Conservation (phyloP, 78 protist species). For the Monosiga brevicollis region DNA sequence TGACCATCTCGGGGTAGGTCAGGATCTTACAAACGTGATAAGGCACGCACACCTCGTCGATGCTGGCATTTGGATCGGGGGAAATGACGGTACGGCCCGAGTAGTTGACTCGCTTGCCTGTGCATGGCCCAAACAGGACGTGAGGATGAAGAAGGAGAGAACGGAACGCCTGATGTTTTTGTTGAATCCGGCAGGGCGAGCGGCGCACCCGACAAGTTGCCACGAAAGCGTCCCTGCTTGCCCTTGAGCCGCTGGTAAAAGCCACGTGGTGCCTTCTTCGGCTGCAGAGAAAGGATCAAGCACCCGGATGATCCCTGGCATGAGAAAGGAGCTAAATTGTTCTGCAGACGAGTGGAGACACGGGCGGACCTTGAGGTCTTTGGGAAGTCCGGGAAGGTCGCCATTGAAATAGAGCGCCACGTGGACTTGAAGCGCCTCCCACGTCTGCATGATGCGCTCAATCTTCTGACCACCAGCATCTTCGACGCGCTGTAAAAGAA, state of each 20-base stretch:
- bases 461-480: neutral
- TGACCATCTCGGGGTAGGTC: constrained; percentile 94
- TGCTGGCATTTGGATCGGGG: constrained; percentile 97
- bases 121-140: no score
- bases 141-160: no score
- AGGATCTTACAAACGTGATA: constrained; percentile 69
- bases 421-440: constrained; percentile 77
- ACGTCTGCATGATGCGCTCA: constrained; percentile 35
- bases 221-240: constrained; percentile 94
- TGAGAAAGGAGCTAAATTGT: no score
- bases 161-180: no score
- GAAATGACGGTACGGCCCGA: constrained; percentile 98
- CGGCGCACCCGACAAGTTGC: constrained; percentile 85
- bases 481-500: neutral
- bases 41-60: constrained; percentile 90
- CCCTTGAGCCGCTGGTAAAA: constrained; percentile 96
- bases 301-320: neutral
- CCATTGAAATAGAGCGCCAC: constrained; percentile 60
- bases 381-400: constrained; percentile 65
- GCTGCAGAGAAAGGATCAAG: neutral
- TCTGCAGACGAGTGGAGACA: no score
- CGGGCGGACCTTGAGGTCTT: constrained; percentile 15
- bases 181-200: no score
- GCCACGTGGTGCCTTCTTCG: constrained; percentile 70
- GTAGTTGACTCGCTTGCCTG: constrained; percentile 99